Percentiles rank a stretch among this genome's conserved stretches.
Conservation (phyloP, 495 filamentous ascomycete species). For the Neurospora discreta region DNA sequence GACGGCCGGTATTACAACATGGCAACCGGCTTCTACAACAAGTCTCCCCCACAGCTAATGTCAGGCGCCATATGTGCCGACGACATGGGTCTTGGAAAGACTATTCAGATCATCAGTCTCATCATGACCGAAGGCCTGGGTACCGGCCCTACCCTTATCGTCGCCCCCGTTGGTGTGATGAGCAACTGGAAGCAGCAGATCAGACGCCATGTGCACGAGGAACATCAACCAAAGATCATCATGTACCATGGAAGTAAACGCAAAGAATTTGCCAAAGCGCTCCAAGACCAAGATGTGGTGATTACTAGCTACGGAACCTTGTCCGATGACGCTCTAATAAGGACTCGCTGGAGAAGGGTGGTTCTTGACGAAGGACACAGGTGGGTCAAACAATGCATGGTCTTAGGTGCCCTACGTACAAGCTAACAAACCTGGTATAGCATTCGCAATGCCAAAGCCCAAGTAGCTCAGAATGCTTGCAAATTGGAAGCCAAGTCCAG, state of each 20-base stretch:
- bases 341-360: slow-evolving; percentile 65
- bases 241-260: slow-evolving; percentile 62
- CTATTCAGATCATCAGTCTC: slow-evolving; percentile 74
- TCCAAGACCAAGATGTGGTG: slow-evolving; percentile 58
- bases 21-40: slow-evolving; percentile 60
- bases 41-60: slow-evolving; percentile 46
- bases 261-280: slow-evolving; percentile 42
- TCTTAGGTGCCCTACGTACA: neutral
- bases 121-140: slow-evolving; percentile 52
- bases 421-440: slow-evolving; percentile 13
- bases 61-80: slow-evolving; percentile 83
- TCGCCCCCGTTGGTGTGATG: slow-evolving; percentile 80
- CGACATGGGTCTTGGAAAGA: slow-evolving; percentile 94
- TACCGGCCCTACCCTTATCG: slow-evolving; percentile 53
- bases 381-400: neutral
- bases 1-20: slow-evolving; percentile 55
- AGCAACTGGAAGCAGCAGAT: slow-evolving; percentile 88
- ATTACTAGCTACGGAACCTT: slow-evolving; percentile 72
- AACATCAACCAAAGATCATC: slow-evolving; percentile 51
- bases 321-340: slow-evolving; percentile 44
- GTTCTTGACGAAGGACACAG: slow-evolving; percentile 79
- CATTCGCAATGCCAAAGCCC: slow-evolving; percentile 69
- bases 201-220: slow-evolving; percentile 52
- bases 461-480: slow-evolving; percentile 56
- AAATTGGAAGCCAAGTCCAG: slow-evolving; percentile 56